These are phyloP conservation scores for Viola odorata DNA, from an alignment of 345 rosid genomes.

Conservation along the genomic window DNA sequence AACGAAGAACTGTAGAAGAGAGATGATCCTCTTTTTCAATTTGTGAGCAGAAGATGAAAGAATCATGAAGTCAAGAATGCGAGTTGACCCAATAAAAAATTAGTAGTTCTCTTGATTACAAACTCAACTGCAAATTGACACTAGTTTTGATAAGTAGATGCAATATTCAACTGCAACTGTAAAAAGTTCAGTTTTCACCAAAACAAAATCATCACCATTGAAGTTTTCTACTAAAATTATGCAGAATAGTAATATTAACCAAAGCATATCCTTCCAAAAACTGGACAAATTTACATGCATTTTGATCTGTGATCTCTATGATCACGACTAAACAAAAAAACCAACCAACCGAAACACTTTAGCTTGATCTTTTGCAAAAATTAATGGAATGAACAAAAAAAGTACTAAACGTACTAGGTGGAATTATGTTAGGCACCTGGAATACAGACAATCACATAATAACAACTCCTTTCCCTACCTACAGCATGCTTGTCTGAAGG, in stretches of 20 bases:
- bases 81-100: no score
- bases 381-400: neutral
- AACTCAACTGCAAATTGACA: no score
- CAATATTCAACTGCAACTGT: no score
- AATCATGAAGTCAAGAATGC: no score
- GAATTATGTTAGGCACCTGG: neutral
- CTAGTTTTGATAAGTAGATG: no score
- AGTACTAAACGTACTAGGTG: neutral
- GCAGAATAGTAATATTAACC: no score
- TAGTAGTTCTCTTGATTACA: no score
- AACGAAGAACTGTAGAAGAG: conserved; percentile 5
- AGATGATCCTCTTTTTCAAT: neutral
- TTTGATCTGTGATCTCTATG: neutral
- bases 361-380: conserved; percentile 1
- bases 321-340: conserved; percentile 1
- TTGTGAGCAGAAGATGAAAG: neutral
- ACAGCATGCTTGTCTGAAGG: neutral
- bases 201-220: no score
- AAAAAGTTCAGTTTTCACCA: no score
- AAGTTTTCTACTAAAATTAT: no score
- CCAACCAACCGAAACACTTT: neutral
- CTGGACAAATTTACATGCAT: neutral
- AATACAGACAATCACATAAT: conserved; percentile 4
- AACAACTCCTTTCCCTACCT: neutral
- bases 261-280: neutral